Base-by-base conservation (phyloP, 2,329 filamentous ascomycete genomes). In the Xylariaceae sp. region DNA sequence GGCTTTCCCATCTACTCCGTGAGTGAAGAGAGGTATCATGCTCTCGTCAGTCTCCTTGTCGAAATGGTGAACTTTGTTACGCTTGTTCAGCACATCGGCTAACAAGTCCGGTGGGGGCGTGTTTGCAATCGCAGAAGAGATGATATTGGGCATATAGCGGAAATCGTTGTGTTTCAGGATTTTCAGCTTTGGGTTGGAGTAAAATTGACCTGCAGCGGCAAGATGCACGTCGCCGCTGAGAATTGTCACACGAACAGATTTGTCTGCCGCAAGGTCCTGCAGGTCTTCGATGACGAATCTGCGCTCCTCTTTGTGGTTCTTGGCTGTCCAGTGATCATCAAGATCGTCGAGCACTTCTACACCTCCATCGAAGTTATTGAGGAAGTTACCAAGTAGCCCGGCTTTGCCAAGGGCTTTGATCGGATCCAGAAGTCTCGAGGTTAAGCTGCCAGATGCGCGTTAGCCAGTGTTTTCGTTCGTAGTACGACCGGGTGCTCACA, bases 301-400 rank as follows among this genome's bases (percentile, higher is more conserved):
- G 46, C 94, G 84, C 71, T 99, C 94, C 22, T 84, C 79, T 68
- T 97, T 99, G 74, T 97, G 92, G 66, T 91, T 89, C 67, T 90
- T 96, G 36, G 93, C 90, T 1, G 93, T 97, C 94, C 94, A 99
- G 67, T 99, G 93, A 69, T 97, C 94, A 66, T 97, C 93, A 10
- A 96, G 74, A 63, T 96, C 91, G 66, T 96, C 92, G 28, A 96
- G 76, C 13, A 97, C 89, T 70, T 97, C 94, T 6, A 94, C 88
- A 16, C 90, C 90, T 18, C 90, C 91, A 64, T 97, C 92, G 61
- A 96, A 92, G 60, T 88, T 88, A 73, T 96, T 96, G 38, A 96
- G 77, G 41, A 95, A 83, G 54, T 82, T 82, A 3, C 90, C 89
- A 47, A 97, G 78, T 60, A 95, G 71, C 1, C 93, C 92, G 34